Base-by-base conservation (phyloP, 83 land plant species). In the Thuja plicata region DNA sequence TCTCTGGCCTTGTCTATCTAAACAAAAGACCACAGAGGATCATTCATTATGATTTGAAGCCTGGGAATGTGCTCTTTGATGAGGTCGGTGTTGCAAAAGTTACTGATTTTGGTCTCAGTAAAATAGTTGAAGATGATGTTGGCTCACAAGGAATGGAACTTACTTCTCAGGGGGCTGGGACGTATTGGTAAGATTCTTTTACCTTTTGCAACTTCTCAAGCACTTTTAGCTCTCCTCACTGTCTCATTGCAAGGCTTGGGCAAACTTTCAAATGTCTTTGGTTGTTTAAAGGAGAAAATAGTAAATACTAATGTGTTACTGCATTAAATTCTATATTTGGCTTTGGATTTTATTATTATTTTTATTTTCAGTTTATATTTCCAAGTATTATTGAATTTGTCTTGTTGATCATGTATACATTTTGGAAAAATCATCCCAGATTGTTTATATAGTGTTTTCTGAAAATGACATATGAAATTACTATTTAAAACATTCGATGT, bases 61-160 rank as follows among this genome's bases (percentile, higher is more conserved):
- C 99, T 88, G 99, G 99, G 17, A 98, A 98, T 92, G 97, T 98
- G 81, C 95, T 98, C 13, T 97, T 98, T 94, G 97, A 97, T 93
- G 96, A 96, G 46, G 90, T 96, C 80, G 99, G 99, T 86, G 97
- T 96, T 84, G 99, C 99, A 48, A 98, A 98, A 90, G 91, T 98
- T 86, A 98, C 99, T 55, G 99, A 98, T 90, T 98, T 98, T 93
- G 99, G 99, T 79, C 98, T 98, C 16, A 98, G 99, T 87, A 98
- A 98, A 89, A 95, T 98, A 86, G 96, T 97, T 32, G 99, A 98
- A 84, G 95, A 95, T 85, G 99, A 97, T 92, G 96, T 96, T 88
- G 99, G 99, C 86, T 98, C 99, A 30, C 95, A 95, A 94, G 99
- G 99, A 41, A 97, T 98, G 99, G 99, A 98, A 88, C 94, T 98